These are phyloP conservation scores for Elongisporangium anandrum DNA, from an alignment of 352 stramenopile genomes.

Conservation along the genomic window DNA sequence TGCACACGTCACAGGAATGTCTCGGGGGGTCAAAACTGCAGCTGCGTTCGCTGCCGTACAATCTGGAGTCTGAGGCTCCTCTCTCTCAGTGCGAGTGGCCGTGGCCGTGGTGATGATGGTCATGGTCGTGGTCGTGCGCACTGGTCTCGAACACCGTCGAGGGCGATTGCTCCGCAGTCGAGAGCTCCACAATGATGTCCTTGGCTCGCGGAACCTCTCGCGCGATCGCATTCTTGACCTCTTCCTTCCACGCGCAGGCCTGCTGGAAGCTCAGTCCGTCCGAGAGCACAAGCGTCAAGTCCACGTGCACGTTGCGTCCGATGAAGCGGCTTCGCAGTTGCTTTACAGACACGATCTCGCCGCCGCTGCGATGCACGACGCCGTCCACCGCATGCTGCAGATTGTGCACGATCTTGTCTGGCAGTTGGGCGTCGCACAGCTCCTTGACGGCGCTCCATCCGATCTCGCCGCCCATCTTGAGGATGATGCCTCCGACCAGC, in stretches of 20 bases:
- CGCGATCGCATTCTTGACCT: slow-evolving; percentile 42
- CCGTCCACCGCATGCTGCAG: slow-evolving; percentile 27
- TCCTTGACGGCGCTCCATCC: slow-evolving; percentile 54
- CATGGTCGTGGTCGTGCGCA: slow-evolving; percentile 1
- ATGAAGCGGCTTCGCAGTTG: slow-evolving; percentile 56
- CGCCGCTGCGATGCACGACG: slow-evolving; percentile 34
- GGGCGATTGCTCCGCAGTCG: slow-evolving; percentile 19
- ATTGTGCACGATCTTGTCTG: slow-evolving; percentile 26
- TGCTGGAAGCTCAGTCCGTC: slow-evolving; percentile 22
- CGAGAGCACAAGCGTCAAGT: slow-evolving; percentile 47
- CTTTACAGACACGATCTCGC: slow-evolving; percentile 36
- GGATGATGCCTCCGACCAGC: slow-evolving; percentile 65
- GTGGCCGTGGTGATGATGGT: slow-evolving; percentile 5
- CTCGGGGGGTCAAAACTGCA: no score
- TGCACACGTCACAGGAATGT: no score
- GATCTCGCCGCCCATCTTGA: slow-evolving; percentile 76
- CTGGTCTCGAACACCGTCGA: slow-evolving; percentile 20
- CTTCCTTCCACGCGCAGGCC: slow-evolving; percentile 55
- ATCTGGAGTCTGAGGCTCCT: no score
- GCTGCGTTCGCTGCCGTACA: no score
- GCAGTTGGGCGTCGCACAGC: slow-evolving; percentile 57
- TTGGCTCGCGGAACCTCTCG: slow-evolving; percentile 45
- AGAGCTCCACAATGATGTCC: slow-evolving; percentile 58
- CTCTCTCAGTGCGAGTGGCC: no score
- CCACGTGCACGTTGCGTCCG: slow-evolving; percentile 51